Conservation (phyloP, 208 protist genomes). For the Wallacemonas sp. region DNA sequence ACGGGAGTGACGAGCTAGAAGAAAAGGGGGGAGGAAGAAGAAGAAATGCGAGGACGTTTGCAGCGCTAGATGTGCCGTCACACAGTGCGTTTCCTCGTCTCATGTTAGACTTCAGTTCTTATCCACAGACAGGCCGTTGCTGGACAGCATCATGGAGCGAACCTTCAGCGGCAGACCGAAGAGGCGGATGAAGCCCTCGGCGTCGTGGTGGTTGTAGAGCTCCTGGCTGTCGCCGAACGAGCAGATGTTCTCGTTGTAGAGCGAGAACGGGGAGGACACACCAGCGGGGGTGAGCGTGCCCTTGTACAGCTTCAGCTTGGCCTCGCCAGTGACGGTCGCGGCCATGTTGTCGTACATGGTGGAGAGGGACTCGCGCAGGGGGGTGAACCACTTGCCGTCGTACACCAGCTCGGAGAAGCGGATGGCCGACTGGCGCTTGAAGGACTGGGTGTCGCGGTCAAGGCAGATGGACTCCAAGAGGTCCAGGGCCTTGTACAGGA, state of each 20-base stretch:
- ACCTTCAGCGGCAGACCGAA: slow-evolving; percentile 29
- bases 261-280: slow-evolving; percentile 21
- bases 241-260: slow-evolving; percentile 34
- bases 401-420: slow-evolving; percentile 36
- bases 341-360: slow-evolving; percentile 31
- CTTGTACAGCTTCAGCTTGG: slow-evolving; percentile 36
- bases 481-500: slow-evolving; percentile 34
- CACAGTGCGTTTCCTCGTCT: too few species aligned
- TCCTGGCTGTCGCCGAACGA: slow-evolving; percentile 31
- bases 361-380: slow-evolving; percentile 25
- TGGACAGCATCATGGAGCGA: slow-evolving; percentile 15
- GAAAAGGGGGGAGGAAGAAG: too few species aligned
- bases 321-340: slow-evolving; percentile 29
- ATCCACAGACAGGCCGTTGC: not conserved
- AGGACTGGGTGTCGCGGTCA: slow-evolving; percentile 32
- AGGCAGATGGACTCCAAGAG: slow-evolving; percentile 28
- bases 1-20: too few species aligned
- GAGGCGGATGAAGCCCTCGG: slow-evolving; percentile 33
- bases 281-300: slow-evolving; percentile 25
- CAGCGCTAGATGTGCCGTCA: too few species aligned
- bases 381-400: slow-evolving; percentile 37
- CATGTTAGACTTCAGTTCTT: not conserved
- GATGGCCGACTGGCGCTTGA: slow-evolving; percentile 34
- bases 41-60: too few species aligned
- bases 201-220: slow-evolving; percentile 34